Base-by-base conservation (phyloP, 371 early-diverging fungal species). In the Mucor velutinosus region DNA sequence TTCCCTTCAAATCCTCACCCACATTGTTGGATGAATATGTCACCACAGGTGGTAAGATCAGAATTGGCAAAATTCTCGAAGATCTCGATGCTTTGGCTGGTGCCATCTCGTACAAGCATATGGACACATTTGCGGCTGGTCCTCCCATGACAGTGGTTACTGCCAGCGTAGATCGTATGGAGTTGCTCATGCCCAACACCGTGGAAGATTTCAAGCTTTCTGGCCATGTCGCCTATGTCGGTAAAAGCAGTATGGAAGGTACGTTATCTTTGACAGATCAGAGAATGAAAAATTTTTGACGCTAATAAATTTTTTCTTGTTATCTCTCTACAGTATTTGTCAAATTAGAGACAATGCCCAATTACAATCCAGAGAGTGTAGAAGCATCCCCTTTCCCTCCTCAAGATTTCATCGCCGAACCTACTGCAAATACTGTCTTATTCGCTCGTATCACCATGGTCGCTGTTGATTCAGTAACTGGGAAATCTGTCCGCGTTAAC, bases 381-480 rank as follows among this genome's bases (percentile, higher is more conserved):
- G 33, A 58, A 25, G 14, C 39, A 14, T 59, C 64, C 7, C 58
- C 7, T 25, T 66, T 60, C 35, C 62, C 58, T 32, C 67, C 67
- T 21, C 29, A 55, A 14, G 47, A 67, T 43, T 67, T 67, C 74
- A 74, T 37, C 47, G 61, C 62, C 41, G 32, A 65, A 45, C 71
- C 71, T 12, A 71, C 71, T 21, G 58, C 66, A 5, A 87, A 88
- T 64, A 85, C 90, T 2, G 86, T 93, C 37, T 74, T 94, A 17
- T 86, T 86, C 12, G 94, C 95, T 12, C 86, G 93, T 56, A 93
- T 97, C 75, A 94, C 93, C 19, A 96, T 97, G 96, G 97, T 94
- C 8, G 97, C 96, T 2, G 79, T 90, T 19, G 91, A 95, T 74
- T 85, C 92, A 5, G 73, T 76, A 25, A 93, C 94, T 0, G 79